phyloP scores from a whole-genome alignment of 176 grass and related monocot genomes.

The Avena insularis region DNA sequence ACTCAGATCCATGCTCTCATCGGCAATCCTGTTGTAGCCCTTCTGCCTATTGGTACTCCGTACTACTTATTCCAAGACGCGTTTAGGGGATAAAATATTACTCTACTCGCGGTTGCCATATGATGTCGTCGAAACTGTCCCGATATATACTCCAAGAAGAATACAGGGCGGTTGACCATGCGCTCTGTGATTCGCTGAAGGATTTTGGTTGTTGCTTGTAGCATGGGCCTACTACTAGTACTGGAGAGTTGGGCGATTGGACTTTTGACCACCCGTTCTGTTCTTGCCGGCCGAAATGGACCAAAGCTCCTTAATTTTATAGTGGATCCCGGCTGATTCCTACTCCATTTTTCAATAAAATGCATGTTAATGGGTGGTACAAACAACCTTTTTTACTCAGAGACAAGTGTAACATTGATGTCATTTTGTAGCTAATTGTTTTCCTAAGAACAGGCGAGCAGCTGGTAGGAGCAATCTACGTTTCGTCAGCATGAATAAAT shows the following conservation, averaged over 20 bases:
- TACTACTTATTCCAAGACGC: slow-evolving; percentile 4
- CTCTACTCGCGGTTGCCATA: background rate
- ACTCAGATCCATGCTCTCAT: background rate
- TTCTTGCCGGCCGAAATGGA: slow-evolving; percentile 32
- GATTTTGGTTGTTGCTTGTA: background rate
- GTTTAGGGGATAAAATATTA: background rate
- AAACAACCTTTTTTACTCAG: background rate
- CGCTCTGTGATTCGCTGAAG: slow-evolving; percentile 10
- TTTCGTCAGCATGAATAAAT: background rate
- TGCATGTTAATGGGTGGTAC: background rate
- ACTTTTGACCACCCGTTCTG: background rate
- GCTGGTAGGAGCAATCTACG: background rate
- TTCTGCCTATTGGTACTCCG: background rate
- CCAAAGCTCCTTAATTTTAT: background rate
- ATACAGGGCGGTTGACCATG: background rate
- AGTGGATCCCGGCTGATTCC: background rate
- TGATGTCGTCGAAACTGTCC: background rate
- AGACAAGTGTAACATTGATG: background rate
- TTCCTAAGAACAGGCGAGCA: background rate
- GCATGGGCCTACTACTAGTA: background rate
- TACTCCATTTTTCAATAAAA: background rate
- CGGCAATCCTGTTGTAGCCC: background rate
- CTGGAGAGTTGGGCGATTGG: background rate
- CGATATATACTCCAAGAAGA: background rate
- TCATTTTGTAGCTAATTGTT: background rate